These are phyloP conservation scores for Dacryopinax spathularia DNA, from an alignment of 768 basidiomycete species.

Conservation along the genomic window DNA sequence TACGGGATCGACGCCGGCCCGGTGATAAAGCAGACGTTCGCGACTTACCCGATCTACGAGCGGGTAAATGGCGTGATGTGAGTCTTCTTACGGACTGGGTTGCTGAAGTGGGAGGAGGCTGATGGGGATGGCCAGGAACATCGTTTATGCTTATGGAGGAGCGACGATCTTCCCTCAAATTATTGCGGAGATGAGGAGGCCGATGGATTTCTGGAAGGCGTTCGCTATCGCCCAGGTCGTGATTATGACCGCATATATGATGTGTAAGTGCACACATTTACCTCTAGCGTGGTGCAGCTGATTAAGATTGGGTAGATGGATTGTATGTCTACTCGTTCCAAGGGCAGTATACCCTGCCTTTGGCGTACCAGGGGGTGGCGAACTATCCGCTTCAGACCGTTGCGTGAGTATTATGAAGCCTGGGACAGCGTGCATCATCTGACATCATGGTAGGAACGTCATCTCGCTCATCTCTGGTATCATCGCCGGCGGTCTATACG, in stretches of 20 bases:
- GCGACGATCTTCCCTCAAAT: conserved; percentile 20
- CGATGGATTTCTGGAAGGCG: conserved; percentile 56
- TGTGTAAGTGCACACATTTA: too few species aligned
- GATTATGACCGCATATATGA: conserved; percentile 40
- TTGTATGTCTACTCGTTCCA: conserved; percentile 36
- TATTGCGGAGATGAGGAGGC: conserved; percentile 53
- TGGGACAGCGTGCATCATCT: not conserved
- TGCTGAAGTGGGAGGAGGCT: too few species aligned
- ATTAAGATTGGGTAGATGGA: not conserved
- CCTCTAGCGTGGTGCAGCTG: too few species aligned
- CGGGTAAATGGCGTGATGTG: conserved; percentile 51
- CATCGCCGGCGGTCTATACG: conserved; percentile 50
- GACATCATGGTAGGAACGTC: conserved; percentile 22
- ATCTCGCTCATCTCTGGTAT: conserved; percentile 38
- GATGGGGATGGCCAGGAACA: not conserved
- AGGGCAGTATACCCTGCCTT: conserved; percentile 42
- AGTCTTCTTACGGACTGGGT: conserved; percentile 20
- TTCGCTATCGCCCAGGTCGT: conserved; percentile 38
- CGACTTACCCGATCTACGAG: conserved; percentile 26
- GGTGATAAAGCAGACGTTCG: conserved; percentile 29
- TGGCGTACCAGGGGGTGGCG: conserved; percentile 7
- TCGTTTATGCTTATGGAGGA: conserved; percentile 13
- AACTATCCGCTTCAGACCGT: conserved; percentile 29
- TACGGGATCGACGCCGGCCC: conserved; percentile 24
- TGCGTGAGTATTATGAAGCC: not conserved